Conservation (phyloP, 352 stramenopile species). For the Pythium phragmitis region DNA sequence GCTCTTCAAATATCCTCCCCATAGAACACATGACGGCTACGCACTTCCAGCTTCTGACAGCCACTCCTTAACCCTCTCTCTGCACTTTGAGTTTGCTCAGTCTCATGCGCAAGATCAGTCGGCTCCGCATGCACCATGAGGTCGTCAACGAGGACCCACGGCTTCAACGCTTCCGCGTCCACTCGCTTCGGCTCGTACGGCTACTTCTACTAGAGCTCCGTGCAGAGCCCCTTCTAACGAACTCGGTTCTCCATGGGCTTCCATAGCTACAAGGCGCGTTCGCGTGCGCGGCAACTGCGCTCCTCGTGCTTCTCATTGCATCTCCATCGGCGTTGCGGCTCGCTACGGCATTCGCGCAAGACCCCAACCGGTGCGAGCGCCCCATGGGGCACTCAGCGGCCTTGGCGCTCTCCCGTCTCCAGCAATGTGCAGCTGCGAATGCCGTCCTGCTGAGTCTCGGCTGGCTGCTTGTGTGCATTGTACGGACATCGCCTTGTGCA, state of each 20-base stretch:
- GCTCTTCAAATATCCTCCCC: conserved; percentile 76
- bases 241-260: not conserved
- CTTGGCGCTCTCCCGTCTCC: conserved; percentile 2
- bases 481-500: conserved; percentile 20
- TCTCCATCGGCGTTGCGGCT: conserved; percentile 49
- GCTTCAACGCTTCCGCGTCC: conserved; percentile 2
- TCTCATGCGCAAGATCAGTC: conserved; percentile 43
- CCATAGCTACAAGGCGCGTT: conserved; percentile 37
- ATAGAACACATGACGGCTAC: not conserved
- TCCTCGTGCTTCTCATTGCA: conserved; percentile 41
- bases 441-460: conserved; percentile 42
- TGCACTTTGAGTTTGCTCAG: conserved; percentile 56
- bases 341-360: conserved; percentile 33
- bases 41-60: not conserved
- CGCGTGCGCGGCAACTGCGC: conserved; percentile 26
- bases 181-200: conserved; percentile 33
- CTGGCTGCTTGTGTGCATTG: conserved; percentile 57
- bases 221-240: not conserved
- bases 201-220: not conserved
- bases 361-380: conserved; percentile 37
- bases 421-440: conserved; percentile 34
- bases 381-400: not conserved
- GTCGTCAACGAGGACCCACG: conserved; percentile 10
- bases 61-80: not conserved
- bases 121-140: conserved; percentile 18